Percentiles rank a stretch among this genome's conserved stretches.
Evolutionary conservation across 345 rosid species (phyloP).

Genomic region (Raphanus raphanistrum): DNA sequence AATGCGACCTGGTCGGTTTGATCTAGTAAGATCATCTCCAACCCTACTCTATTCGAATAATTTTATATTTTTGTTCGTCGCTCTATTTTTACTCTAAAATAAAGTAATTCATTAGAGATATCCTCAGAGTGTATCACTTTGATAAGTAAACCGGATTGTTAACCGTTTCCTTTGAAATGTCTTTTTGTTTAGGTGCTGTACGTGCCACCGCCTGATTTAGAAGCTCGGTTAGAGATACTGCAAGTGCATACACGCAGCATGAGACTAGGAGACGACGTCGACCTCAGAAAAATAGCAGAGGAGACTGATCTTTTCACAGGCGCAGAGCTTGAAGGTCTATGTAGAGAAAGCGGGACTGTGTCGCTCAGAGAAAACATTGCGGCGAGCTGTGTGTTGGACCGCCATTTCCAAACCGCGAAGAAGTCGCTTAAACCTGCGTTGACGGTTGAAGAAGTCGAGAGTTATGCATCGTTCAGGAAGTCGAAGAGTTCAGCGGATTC

Average conservation of each 20-base stretch:
- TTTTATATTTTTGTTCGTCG: too few relatives aligned
- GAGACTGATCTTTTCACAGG: slow-evolving; percentile 88
- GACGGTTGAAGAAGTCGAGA: slow-evolving; percentile 56
- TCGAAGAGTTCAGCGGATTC: not conserved
- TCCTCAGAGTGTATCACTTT: not conserved
- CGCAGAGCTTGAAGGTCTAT: slow-evolving; percentile 81
- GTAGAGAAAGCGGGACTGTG: slow-evolving; percentile 81
- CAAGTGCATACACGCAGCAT: slow-evolving; percentile 75
- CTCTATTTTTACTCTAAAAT: too few relatives aligned
- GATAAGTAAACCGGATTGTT: not conserved
- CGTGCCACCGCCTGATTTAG: slow-evolving; percentile 82
- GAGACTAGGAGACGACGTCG: slow-evolving; percentile 65
- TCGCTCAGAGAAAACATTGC: slow-evolving; percentile 81
- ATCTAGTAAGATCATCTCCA: slow-evolving; percentile 48
- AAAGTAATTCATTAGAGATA: not conserved
- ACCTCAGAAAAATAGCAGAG: slow-evolving; percentile 67
- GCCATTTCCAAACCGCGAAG: slow-evolving; percentile 68
- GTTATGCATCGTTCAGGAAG: slow-evolving; percentile 65
- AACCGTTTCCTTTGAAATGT: not conserved
- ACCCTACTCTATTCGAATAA: not conserved
- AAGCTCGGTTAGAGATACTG: slow-evolving; percentile 74
- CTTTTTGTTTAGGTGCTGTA: slow-evolving; percentile 56
- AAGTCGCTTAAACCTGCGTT: slow-evolving; percentile 73
- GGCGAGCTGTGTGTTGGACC: slow-evolving; percentile 55
- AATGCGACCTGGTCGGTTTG: slow-evolving; percentile 95